Percentiles rank a stretch among this genome's conserved stretches.
Evolutionary conservation across 2,329 filamentous ascomycete genomes (phyloP).

Genomic region (Apiospora pterosperma): DNA sequence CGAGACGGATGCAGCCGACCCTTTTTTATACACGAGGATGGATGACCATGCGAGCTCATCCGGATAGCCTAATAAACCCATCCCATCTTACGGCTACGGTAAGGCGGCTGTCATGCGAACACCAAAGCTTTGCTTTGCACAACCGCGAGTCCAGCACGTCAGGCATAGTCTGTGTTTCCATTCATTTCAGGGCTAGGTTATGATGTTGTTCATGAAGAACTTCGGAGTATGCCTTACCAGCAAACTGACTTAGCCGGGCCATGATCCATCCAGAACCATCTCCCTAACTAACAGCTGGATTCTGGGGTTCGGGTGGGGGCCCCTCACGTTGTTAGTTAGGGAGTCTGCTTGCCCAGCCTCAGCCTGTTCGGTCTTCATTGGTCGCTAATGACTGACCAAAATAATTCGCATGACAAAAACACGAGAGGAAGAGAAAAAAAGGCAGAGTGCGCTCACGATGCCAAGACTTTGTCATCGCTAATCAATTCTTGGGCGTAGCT

Average conservation of each 20-base stretch:
- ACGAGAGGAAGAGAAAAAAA: not conserved
- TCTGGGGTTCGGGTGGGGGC: not conserved
- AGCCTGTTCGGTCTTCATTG: not conserved
- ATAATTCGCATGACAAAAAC: not conserved
- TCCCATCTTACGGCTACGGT: not conserved
- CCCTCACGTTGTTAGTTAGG: not conserved
- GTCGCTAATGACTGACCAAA: not conserved
- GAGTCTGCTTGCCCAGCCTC: not conserved
- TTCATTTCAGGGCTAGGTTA: not conserved
- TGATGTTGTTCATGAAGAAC: not conserved
- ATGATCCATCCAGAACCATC: not conserved
- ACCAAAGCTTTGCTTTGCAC: not conserved
- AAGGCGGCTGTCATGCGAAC: not conserved
- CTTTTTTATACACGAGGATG: not conserved
- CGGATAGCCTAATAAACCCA: not conserved
- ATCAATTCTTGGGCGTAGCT: not conserved
- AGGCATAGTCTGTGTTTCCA: too few species aligned
- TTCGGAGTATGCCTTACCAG: not conserved
- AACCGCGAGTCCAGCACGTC: not conserved
- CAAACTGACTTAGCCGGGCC: too few species aligned
- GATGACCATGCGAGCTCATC: not conserved
- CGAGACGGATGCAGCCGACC: not conserved
- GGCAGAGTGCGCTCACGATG: not conserved
- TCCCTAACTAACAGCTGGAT: not conserved
- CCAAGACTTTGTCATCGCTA: not conserved